phyloP scores from a whole-genome alignment of 352 stramenopile species.

The Phytophthora ramorum region DNA sequence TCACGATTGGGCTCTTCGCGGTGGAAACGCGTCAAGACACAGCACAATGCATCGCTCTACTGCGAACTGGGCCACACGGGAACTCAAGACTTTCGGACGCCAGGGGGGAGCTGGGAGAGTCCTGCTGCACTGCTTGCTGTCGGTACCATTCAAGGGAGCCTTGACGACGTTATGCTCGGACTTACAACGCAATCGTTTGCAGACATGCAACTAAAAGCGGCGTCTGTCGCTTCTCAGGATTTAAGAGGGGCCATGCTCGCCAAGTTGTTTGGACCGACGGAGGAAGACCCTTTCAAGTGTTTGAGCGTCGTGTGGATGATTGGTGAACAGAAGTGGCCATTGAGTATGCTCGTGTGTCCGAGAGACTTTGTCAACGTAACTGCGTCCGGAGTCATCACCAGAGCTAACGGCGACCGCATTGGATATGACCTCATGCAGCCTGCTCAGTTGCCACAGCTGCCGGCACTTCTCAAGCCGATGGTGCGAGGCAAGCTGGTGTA shows the following conservation, averaged over 20 bases:
- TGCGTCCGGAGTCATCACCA: slow-evolving; percentile 40
- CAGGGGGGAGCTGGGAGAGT: slow-evolving; percentile 15
- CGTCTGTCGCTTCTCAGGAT: slow-evolving; percentile 14
- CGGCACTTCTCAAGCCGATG: slow-evolving; percentile 16
- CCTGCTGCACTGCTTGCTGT: slow-evolving; percentile 22
- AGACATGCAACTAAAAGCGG: slow-evolving; percentile 22
- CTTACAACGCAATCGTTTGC: slow-evolving; percentile 22
- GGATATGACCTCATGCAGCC: slow-evolving; percentile 64
- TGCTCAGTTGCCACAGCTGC: slow-evolving; percentile 34
- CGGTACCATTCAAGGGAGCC: slow-evolving; percentile 17
- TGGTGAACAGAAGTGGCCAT: slow-evolving; percentile 39
- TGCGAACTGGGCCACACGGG: slow-evolving; percentile 2
- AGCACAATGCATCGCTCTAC: slow-evolving; percentile 31
- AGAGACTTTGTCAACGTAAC: slow-evolving; percentile 63
- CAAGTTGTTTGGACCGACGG: slow-evolving; percentile 46
- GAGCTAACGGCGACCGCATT: slow-evolving; percentile 34
- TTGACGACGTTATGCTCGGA: slow-evolving; percentile 35
- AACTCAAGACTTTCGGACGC: slow-evolving; percentile 6
- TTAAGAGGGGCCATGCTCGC: slow-evolving; percentile 48
- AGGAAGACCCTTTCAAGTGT: slow-evolving; percentile 53
- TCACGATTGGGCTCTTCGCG: slow-evolving; percentile 10
- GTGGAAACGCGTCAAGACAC: slow-evolving; percentile 32
- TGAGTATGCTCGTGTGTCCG: slow-evolving; percentile 45
- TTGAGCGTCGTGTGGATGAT: slow-evolving; percentile 60
- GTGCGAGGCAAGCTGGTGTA: slow-evolving; percentile 32